These are phyloP conservation scores for Talaromyces rugulosus DNA, from an alignment of 2,329 filamentous ascomycete genomes.

Conservation along the genomic window DNA sequence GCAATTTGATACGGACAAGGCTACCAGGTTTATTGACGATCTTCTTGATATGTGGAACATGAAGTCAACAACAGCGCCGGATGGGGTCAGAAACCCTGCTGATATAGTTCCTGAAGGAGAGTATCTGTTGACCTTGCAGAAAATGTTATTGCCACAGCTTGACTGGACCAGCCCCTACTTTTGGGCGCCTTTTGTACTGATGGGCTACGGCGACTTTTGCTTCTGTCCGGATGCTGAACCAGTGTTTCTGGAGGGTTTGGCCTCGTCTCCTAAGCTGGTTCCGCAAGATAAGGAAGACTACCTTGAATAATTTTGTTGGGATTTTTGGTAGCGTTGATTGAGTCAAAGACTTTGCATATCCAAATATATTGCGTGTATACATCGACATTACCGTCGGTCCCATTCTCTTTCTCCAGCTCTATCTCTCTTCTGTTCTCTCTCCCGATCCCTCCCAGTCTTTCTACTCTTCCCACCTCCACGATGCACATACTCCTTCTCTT, in stretches of 20 bases:
- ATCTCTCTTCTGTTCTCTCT: conserved; percentile 34
- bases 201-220: conserved; percentile 21
- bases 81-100: conserved; percentile 6
- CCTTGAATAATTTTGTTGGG: background rate
- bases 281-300: background rate
- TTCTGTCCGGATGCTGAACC: conserved; percentile 8
- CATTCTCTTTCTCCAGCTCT: conserved; percentile 32
- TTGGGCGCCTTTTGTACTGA: conserved; percentile 21
- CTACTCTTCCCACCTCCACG: conserved; percentile 60
- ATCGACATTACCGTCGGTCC: conserved; percentile 19
- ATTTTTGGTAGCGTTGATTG: background rate
- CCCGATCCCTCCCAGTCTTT: conserved; percentile 43
- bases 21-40: conserved; percentile 15
- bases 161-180: conserved; percentile 23
- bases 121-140: conserved; percentile 16
- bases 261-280: background rate
- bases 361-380: background rate
- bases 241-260: background rate
- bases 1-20: conserved; percentile 17
- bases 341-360: background rate
- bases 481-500: conserved; percentile 60
- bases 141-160: conserved; percentile 20
- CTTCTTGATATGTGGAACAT: conserved; percentile 16
- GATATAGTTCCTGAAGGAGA: conserved; percentile 20
- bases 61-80: background rate